Evolutionary conservation across 208 protist genomes (phyloP).

Genomic region (Acanthamoeba sp.): DNA sequence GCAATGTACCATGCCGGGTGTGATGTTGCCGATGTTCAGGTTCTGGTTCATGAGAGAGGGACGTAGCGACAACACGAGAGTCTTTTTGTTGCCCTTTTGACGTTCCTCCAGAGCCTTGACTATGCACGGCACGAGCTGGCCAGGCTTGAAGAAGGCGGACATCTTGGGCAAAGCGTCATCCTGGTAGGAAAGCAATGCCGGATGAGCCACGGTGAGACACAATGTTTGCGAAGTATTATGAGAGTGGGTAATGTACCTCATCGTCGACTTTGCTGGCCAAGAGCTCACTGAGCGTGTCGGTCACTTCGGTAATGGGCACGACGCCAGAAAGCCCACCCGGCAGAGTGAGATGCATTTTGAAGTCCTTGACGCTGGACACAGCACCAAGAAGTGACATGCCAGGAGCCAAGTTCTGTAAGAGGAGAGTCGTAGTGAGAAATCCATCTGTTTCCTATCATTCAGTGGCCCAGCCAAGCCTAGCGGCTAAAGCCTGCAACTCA

Average conservation of each 20-base stretch:
- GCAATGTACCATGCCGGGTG: neutral
- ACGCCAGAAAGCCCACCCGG: conserved; percentile 8
- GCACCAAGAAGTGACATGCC: conserved; percentile 71
- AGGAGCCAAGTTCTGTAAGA: neutral
- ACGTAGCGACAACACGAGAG: conserved; percentile 19
- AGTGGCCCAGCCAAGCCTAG: too few relatives aligned
- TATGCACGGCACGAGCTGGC: conserved; percentile 41
- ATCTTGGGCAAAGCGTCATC: conserved; percentile 54
- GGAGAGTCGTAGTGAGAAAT: too few relatives aligned
- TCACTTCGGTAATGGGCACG: conserved; percentile 70
- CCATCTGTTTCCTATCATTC: too few relatives aligned
- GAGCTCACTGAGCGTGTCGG: conserved; percentile 46
- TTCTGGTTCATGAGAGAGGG: conserved; percentile 69
- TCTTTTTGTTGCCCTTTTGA: neutral
- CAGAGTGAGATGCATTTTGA: conserved; percentile 35
- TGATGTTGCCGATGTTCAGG: conserved; percentile 8
- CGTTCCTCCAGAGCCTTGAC: conserved; percentile 22
- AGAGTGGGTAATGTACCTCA: neutral
- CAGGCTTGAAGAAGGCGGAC: conserved; percentile 43
- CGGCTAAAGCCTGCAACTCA: conserved; percentile 2
- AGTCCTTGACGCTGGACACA: conserved; percentile 66
- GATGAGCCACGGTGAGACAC: neutral
- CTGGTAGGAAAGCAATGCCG: neutral
- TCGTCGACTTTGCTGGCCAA: conserved; percentile 33
- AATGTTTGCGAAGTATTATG: neutral